These are phyloP conservation scores for Claviceps purpurea DNA, from an alignment of 2,329 filamentous ascomycete species.

Conservation along the genomic window DNA sequence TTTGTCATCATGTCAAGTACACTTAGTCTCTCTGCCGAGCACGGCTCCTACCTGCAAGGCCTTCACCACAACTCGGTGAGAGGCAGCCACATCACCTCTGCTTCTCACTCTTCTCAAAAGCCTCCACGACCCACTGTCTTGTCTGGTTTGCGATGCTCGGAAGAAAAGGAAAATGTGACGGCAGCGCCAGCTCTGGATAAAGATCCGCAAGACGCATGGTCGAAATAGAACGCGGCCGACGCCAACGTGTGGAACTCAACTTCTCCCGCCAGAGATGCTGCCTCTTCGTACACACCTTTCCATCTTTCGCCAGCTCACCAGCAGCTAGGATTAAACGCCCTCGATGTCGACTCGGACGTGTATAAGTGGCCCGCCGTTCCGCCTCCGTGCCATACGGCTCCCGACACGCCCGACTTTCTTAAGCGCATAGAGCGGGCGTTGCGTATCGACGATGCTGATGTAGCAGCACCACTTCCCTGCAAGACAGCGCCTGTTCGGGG, in stretches of 20 bases:
- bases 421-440: slow-evolving; percentile 9
- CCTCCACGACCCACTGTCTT: not conserved
- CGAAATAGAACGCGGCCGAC: slow-evolving; percentile 3
- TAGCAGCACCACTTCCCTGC: not conserved
- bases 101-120: not conserved
- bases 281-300: not conserved
- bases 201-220: not conserved
- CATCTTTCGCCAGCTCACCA: not conserved
- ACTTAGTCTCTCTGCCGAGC: slow-evolving; percentile 1
- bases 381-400: not conserved
- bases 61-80: not conserved
- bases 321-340: not conserved
- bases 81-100: not conserved
- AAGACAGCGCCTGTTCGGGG: slow-evolving; percentile 10
- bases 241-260: not conserved
- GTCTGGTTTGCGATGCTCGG: not conserved
- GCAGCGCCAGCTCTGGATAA: not conserved
- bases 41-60: not conserved
- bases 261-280: not conserved
- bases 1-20: slow-evolving; percentile 4
- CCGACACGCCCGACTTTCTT: slow-evolving; percentile 8
- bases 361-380: not conserved
- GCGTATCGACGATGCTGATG: not conserved
- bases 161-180: slow-evolving; percentile 3
- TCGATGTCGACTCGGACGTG: not conserved